phyloP scores from a whole-genome alignment of 164 flowering plant genomes.

The Litsea cubeba region DNA sequence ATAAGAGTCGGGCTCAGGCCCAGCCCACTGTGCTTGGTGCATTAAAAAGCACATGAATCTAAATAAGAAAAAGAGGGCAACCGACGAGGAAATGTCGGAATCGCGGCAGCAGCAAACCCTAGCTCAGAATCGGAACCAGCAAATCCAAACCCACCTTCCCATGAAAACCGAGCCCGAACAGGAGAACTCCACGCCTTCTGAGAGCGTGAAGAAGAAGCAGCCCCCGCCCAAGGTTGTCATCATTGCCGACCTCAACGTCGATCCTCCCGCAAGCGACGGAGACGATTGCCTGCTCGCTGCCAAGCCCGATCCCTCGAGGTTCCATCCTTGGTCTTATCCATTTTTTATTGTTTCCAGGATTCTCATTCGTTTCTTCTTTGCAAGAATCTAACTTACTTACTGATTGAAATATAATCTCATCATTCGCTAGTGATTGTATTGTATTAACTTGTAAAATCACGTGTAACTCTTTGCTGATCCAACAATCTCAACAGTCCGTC shows the following conservation, averaged over 20 bases:
- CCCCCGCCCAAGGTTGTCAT: conserved; percentile 31
- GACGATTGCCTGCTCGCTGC: conserved; percentile 17
- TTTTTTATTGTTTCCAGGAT: background rate
- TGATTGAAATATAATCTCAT: too few relatives aligned
- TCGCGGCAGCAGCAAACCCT: background rate
- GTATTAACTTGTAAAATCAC: too few relatives aligned
- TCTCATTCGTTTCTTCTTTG: too few relatives aligned
- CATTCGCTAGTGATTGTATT: too few relatives aligned
- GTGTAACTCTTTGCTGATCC: too few relatives aligned
- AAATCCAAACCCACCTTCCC: background rate
- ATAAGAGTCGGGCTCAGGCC: too few relatives aligned
- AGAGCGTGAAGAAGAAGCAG: conserved; percentile 7
- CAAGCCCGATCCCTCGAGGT: conserved; percentile 7
- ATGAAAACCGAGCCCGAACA: background rate
- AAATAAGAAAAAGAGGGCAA: too few relatives aligned
- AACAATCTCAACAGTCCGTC: too few relatives aligned
- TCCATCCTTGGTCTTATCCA: background rate
- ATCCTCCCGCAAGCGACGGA: conserved; percentile 53
- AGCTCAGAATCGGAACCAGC: too few relatives aligned
- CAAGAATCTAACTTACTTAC: too few relatives aligned
- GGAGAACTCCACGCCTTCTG: conserved; percentile 2
- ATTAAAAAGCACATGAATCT: too few relatives aligned
- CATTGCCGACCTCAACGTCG: conserved; percentile 63
- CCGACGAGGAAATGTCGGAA: background rate
- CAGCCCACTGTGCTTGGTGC: too few relatives aligned